Base-by-base conservation (phyloP, 805 yeast genomes). In the Spencermartinsiella europaea region DNA sequence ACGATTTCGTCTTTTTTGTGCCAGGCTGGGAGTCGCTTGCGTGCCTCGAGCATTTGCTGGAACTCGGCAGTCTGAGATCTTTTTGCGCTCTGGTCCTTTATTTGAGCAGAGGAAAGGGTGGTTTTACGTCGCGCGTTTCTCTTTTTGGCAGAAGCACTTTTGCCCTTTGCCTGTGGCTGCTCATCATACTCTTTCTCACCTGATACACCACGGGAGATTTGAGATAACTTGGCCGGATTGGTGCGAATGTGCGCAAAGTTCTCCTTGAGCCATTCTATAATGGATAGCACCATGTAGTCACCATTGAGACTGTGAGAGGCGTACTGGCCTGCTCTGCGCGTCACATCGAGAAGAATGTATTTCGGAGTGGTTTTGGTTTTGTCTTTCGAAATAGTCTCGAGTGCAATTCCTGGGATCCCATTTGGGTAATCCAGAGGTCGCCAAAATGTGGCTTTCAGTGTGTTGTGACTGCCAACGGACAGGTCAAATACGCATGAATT, bases 21-120 rank as follows among this genome's bases (percentile, higher is more conserved):
- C 95, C 95, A 91, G 0, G 98, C 98, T 0, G 99, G 98, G 27
- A 91, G 67, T 5, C 64, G 63, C 7, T 73, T 53, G 55, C 98
- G 75, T 8, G 67, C 62, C 1, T 56, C 46, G 3, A 78, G 38
- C 76, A 74, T 74, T 0, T 40, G 28, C n/a, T 45, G 57, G 52
- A 76, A 71, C 38, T 66, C 70, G 0, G 51, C 4, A 4, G 50
- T 43, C 12, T 8, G n/a, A 4, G 16, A 36, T 10, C 47, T 34
- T 21, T 74, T 69, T 17, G 47, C 45, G 0, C 49, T 45, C 52
- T 76, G 73, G 15, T 68, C 68, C 1, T 56, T 44, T 46, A 64
- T 57, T 19, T 80, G 57, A 7, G 42, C 42, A 0, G 59, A 50
- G 1, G 71, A 41, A 38, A 75, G 73, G 17, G 53, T 40, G 5